These are phyloP conservation scores for Albatrellus ellisii DNA, from an alignment of 768 basidiomycete species.

Conservation along the genomic window DNA sequence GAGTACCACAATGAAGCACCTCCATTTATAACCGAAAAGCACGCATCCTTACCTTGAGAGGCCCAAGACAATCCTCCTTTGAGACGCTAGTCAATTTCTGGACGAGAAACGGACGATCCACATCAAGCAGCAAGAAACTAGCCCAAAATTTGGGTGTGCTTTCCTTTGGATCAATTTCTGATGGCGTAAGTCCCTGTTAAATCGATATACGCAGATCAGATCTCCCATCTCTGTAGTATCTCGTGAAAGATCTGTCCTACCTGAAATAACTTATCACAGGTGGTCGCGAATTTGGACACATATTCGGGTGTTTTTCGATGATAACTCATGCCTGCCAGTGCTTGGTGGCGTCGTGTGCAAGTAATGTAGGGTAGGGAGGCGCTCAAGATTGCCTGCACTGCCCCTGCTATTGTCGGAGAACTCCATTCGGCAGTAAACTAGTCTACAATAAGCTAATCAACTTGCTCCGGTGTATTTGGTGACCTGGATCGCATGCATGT, in stretches of 20 bases:
- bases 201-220: neutral
- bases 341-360: too few relatives aligned
- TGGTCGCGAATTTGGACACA: neutral
- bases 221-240: neutral
- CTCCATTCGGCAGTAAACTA: too few relatives aligned
- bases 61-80: constrained; percentile 36
- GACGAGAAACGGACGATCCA: constrained; percentile 34
- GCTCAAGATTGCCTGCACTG: too few relatives aligned
- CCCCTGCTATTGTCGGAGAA: too few relatives aligned
- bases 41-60: constrained; percentile 33
- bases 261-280: neutral
- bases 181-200: constrained; percentile 29
- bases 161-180: constrained; percentile 31
- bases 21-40: neutral
- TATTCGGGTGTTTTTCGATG: neutral
- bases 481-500: too few relatives aligned
- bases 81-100: constrained; percentile 26
- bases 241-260: constrained; percentile 5
- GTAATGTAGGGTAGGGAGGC: too few relatives aligned
- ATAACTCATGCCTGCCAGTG: neutral
- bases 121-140: constrained; percentile 36
- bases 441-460: too few relatives aligned
- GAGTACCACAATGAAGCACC: constrained; percentile 12
- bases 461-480: too few relatives aligned
- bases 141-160: constrained; percentile 37